A percentile compares a stretch with the other conserved stretches of the same genome.
These are phyloP conservation scores for Oryza glaberrima DNA, from an alignment of 176 grass and related monocot genomes.

Conservation along the genomic window DNA sequence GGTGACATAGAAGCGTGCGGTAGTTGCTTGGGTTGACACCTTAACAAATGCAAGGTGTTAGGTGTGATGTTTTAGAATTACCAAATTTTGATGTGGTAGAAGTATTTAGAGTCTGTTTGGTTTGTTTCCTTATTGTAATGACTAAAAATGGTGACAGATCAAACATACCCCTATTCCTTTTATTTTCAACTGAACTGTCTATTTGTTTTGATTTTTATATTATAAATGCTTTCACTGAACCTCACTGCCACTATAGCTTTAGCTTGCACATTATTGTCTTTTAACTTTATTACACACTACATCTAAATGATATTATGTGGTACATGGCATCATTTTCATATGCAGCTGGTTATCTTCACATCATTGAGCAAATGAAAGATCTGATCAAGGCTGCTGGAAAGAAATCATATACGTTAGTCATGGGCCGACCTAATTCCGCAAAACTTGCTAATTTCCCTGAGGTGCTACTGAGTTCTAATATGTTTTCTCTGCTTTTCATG, in stretches of 20 bases:
- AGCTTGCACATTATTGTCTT: not conserved
- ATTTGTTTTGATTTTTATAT: constrained; percentile 10
- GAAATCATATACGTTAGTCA: constrained; percentile 93
- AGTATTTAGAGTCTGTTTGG: not conserved
- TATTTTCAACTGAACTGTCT: not conserved
- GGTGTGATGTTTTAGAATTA: too few relatives aligned
- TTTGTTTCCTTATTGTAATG: not conserved
- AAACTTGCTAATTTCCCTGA: constrained; percentile 99
- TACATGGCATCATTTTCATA: constrained; percentile 27
- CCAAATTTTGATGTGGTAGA: not conserved
- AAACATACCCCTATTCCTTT: not conserved
- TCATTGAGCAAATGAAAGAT: constrained; percentile 95
- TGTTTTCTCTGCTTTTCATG: not conserved
- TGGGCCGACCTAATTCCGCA: constrained; percentile 83
- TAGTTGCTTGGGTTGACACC: not conserved
- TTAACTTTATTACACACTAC: constrained; percentile 11
- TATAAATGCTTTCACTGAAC: not conserved
- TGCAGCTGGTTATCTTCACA: constrained; percentile 94
- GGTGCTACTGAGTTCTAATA: constrained; percentile 47
- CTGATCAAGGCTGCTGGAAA: constrained; percentile 85
- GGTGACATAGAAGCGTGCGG: not conserved
- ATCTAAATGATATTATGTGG: constrained; percentile 28
- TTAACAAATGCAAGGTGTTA: too few relatives aligned
- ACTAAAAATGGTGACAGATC: not conserved
- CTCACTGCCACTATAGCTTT: not conserved